phyloP scores from a whole-genome alignment of 2,329 filamentous ascomycete genomes.

The Paecilomyces fulvus region DNA sequence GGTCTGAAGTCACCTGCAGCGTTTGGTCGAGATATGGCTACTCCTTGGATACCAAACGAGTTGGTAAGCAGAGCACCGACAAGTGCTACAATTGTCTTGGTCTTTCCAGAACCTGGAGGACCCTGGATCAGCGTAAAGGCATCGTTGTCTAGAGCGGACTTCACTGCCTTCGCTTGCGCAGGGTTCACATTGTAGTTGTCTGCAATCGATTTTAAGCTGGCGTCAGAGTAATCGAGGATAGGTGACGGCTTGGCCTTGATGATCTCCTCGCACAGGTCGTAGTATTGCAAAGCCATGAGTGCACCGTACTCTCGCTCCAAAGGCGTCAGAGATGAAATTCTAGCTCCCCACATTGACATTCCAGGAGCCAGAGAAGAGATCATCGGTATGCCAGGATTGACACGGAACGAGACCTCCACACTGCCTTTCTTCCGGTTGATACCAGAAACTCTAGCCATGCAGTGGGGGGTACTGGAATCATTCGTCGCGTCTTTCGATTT shows the following conservation, averaged over 20 bases:
- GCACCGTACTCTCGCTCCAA: slow-evolving; percentile 94
- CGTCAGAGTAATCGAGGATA: slow-evolving; percentile 69
- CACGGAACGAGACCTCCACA: slow-evolving; percentile 77
- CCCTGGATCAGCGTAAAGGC: slow-evolving; percentile 95
- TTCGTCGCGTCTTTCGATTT: slow-evolving; percentile 62
- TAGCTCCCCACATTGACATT: slow-evolving; percentile 62
- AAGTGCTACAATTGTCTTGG: slow-evolving; percentile 95
- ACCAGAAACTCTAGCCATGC: slow-evolving; percentile 74
- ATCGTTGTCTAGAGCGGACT: slow-evolving; percentile 89
- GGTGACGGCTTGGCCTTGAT: slow-evolving; percentile 82
- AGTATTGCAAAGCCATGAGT: slow-evolving; percentile 83
- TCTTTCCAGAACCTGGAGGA: slow-evolving; percentile 94
- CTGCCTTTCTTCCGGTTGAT: slow-evolving; percentile 72
- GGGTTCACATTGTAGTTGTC: slow-evolving; percentile 75
- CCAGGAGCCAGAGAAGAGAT: slow-evolving; percentile 61
- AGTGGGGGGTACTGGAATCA: slow-evolving; percentile 61
- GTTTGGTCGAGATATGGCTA: slow-evolving; percentile 38
- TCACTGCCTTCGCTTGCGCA: slow-evolving; percentile 83
- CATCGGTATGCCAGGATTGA: slow-evolving; percentile 59
- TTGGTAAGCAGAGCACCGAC: slow-evolving; percentile 75
- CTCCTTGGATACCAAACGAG: slow-evolving; percentile 42
- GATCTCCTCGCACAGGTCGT: slow-evolving; percentile 91
- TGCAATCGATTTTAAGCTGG: slow-evolving; percentile 60
- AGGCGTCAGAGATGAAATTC: slow-evolving; percentile 87
- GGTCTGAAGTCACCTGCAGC: slow-evolving; percentile 27